These are phyloP conservation scores for Crotalaria pallida DNA, from an alignment of 306 rosid genomes.

Conservation along the genomic window DNA sequence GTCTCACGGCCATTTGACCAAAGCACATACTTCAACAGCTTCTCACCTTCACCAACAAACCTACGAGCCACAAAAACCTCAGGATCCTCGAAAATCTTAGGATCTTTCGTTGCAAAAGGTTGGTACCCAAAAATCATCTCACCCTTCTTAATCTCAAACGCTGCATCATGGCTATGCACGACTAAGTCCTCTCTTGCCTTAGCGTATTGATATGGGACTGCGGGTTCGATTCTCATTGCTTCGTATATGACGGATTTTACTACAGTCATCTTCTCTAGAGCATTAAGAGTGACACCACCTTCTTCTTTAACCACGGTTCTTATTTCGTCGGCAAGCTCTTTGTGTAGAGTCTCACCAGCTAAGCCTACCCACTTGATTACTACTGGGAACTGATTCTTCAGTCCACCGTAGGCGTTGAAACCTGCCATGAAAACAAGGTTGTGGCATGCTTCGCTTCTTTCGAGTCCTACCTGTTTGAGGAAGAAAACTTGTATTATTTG, in stretches of 20 bases:
- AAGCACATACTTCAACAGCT: constrained; percentile 23
- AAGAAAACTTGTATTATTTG: too few species aligned
- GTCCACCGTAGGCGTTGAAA: constrained; percentile 68
- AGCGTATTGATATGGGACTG: constrained; percentile 61
- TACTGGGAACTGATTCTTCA: constrained; percentile 43
- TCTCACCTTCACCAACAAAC: constrained; percentile 32
- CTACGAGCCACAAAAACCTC: constrained; percentile 32
- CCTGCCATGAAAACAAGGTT: constrained; percentile 55
- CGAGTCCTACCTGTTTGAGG: not conserved
- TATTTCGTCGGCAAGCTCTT: constrained; percentile 38
- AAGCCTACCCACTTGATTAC: constrained; percentile 60
- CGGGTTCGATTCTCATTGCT: constrained; percentile 55
- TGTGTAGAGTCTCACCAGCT: constrained; percentile 43
- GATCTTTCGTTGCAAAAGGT: constrained; percentile 60
- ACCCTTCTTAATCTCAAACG: constrained; percentile 53
- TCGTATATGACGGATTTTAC: constrained; percentile 61
- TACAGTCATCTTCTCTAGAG: constrained; percentile 48
- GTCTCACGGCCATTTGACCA: constrained; percentile 37
- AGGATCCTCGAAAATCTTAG: constrained; percentile 45
- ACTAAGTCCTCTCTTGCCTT: constrained; percentile 57
- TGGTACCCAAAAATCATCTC: constrained; percentile 72
- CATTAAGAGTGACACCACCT: constrained; percentile 33
- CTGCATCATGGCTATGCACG: constrained; percentile 43
- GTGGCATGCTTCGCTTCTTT: constrained; percentile 59
- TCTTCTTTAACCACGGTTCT: constrained; percentile 38